phyloP scores from a whole-genome alignment of 1,284 basidiomycete species.

The Trichosporon inkin region DNA sequence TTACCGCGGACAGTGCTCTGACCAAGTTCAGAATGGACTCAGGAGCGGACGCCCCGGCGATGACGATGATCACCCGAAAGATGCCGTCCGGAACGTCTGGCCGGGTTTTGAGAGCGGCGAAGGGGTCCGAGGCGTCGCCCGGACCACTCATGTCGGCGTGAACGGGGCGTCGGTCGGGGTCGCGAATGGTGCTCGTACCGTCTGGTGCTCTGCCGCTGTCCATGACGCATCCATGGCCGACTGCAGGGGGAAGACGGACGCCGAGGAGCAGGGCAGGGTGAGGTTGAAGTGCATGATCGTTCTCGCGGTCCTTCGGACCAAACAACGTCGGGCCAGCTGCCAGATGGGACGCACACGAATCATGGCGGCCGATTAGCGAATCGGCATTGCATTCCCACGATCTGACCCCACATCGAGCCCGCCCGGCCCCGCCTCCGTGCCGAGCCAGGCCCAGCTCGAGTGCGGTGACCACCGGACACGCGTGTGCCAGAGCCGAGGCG shows the following conservation, averaged over 20 bases:
- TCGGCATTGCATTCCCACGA: slow-evolving; percentile 5
- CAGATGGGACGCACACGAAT: too few relatives aligned
- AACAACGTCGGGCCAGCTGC: too few relatives aligned
- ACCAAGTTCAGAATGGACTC: background rate
- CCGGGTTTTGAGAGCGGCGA: background rate
- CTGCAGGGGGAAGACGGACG: background rate
- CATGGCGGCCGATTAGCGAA: slow-evolving; percentile 5
- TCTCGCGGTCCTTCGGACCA: background rate
- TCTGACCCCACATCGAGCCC: background rate
- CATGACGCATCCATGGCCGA: slow-evolving; percentile 1
- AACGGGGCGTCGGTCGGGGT: background rate
- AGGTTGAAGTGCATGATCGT: background rate
- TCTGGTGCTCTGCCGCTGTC: background rate
- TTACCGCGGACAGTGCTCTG: background rate
- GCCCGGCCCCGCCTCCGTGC: background rate
- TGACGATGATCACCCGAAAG: background rate
- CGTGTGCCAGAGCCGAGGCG: background rate
- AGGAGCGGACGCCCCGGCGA: background rate
- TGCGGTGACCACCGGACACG: background rate
- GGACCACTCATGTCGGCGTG: background rate
- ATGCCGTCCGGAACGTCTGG: background rate
- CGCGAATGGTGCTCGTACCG: background rate
- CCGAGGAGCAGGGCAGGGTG: background rate
- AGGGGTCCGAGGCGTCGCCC: background rate
- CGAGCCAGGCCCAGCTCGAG: background rate